These are phyloP conservation scores for Malassezia obtusa DNA, from an alignment of 1,284 basidiomycete species.

Conservation along the genomic window DNA sequence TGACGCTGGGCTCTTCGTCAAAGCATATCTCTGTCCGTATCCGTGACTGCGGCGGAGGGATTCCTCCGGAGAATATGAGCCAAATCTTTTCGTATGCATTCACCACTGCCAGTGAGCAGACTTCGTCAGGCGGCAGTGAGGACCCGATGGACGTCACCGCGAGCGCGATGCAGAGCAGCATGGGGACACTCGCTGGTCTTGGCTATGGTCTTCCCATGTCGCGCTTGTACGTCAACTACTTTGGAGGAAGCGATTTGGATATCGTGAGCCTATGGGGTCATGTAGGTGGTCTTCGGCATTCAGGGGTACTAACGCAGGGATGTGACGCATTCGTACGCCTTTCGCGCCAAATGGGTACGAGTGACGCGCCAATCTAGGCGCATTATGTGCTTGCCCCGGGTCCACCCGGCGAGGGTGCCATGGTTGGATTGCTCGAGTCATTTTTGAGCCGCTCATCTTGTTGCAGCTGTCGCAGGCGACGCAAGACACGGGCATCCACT, in stretches of 20 bases:
- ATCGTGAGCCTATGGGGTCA: conserved; percentile 21
- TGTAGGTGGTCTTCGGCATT: conserved; percentile 12
- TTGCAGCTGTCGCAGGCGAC: conserved; percentile 31
- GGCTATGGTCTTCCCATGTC: conserved; percentile 68
- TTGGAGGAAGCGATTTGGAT: conserved; percentile 17
- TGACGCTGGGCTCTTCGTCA: conserved; percentile 60
- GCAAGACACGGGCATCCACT: conserved; percentile 36
- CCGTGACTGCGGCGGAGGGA: conserved; percentile 75
- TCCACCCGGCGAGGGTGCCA: not conserved
- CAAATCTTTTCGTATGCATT: conserved; percentile 82
- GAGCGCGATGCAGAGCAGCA: conserved; percentile 60
- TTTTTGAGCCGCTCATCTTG: conserved; percentile 25
- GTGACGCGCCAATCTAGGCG: conserved; percentile 11
- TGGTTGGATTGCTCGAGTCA: not conserved
- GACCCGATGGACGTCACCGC: conserved; percentile 55
- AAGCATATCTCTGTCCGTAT: conserved; percentile 65
- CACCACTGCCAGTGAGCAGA: conserved; percentile 67
- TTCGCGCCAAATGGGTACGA: conserved; percentile 26
- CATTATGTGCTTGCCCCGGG: not conserved
- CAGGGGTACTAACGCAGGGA: conserved; percentile 23
- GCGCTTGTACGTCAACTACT: conserved; percentile 59
- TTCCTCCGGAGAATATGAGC: conserved; percentile 62
- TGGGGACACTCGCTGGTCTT: conserved; percentile 69
- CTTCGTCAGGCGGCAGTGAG: conserved; percentile 53
- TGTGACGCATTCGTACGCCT: conserved; percentile 39